Percentiles rank a stretch among this genome's conserved stretches.
These are phyloP conservation scores for Apiosordaria backusii DNA, from an alignment of 495 filamentous ascomycete genomes.

Conservation along the genomic window DNA sequence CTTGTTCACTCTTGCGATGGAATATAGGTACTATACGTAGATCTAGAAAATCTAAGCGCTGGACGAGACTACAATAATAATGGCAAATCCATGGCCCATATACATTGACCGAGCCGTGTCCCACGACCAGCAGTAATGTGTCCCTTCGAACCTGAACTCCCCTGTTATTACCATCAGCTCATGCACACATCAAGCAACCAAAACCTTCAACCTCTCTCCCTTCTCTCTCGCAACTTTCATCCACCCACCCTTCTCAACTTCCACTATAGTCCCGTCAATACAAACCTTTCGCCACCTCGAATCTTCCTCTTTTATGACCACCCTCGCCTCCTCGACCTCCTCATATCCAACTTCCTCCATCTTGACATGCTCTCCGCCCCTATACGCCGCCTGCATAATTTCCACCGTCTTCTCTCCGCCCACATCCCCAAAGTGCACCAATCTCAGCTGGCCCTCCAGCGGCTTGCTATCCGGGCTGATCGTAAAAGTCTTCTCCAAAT, in stretches of 20 bases:
- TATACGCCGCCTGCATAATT: slow-evolving; percentile 73
- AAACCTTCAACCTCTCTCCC: slow-evolving; percentile 30
- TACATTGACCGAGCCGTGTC: too few species aligned
- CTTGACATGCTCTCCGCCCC: slow-evolving; percentile 62
- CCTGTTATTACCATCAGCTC: neutral
- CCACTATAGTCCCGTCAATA: slow-evolving; percentile 82
- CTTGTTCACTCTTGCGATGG: too few species aligned
- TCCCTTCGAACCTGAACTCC: too few species aligned
- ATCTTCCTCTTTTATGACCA: slow-evolving; percentile 62
- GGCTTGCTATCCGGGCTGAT: slow-evolving; percentile 69
- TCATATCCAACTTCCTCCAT: slow-evolving; percentile 62
- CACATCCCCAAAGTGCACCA: slow-evolving; percentile 71
- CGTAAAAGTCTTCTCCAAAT: slow-evolving; percentile 73
- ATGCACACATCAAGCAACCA: slow-evolving; percentile 27
- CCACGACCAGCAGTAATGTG: too few species aligned
- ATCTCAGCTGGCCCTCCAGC: slow-evolving; percentile 60
- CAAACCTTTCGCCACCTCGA: slow-evolving; percentile 78
- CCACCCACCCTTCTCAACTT: slow-evolving; percentile 65
- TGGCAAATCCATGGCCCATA: too few species aligned
- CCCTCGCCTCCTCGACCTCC: slow-evolving; percentile 56
- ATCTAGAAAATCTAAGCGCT: too few species aligned
- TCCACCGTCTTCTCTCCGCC: slow-evolving; percentile 62
- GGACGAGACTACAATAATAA: too few species aligned
- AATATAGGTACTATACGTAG: too few species aligned
- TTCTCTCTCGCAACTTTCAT: slow-evolving; percentile 53